phyloP scores from a whole-genome alignment of 139 green algal genomes.

The Ettlia oleoabundans region DNA sequence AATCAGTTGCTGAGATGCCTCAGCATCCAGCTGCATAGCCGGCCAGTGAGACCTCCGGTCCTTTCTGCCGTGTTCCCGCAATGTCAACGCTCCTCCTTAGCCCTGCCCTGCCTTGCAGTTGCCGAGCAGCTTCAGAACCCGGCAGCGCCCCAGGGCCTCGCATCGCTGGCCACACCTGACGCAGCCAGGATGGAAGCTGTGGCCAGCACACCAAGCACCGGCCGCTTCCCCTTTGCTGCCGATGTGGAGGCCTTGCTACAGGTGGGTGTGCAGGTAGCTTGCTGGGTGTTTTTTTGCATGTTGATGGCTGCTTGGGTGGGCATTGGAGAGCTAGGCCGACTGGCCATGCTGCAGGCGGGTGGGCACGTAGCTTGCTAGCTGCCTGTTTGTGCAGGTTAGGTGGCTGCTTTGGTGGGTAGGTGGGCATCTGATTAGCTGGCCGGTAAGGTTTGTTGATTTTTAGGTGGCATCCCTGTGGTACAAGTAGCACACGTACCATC shows the following conservation, averaged over 20 bases:
- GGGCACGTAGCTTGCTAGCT: neutral
- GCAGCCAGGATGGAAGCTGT: neutral
- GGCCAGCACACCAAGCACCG: neutral
- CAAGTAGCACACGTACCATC: too few relatives aligned
- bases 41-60: too few relatives aligned
- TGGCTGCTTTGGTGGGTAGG: neutral
- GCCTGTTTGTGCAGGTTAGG: neutral
- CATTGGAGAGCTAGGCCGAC: too few relatives aligned
- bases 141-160: conserved; percentile 4
- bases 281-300: neutral
- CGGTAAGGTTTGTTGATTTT: too few relatives aligned
- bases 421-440: too few relatives aligned
- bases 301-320: neutral
- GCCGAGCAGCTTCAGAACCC: conserved; percentile 42
- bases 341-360: neutral
- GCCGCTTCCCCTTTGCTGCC: conserved; percentile 30
- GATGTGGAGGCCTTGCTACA: conserved; percentile 39
- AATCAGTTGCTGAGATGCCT: too few relatives aligned
- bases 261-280: too few relatives aligned
- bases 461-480: too few relatives aligned
- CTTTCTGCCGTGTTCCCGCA: neutral
- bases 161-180: neutral
- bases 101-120: neutral
- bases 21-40: too few relatives aligned
- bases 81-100: neutral